A percentile compares a stretch with the other conserved stretches of the same genome.
phyloP scores from a whole-genome alignment of 805 yeast genomes.

The Yarrowia phangngaensis region DNA sequence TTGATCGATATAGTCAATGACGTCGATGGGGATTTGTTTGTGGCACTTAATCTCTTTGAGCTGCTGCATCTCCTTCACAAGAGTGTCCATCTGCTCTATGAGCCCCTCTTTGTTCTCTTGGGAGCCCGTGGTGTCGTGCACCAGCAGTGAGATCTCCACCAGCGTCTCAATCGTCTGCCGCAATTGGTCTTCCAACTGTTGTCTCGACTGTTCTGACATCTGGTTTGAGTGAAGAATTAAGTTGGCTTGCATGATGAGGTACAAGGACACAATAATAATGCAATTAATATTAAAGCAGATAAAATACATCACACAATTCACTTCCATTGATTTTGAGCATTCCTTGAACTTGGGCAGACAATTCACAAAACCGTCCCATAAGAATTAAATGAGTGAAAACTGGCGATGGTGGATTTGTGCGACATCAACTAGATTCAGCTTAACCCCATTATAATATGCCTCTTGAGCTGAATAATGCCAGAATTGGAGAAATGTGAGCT shows the following conservation, averaged over 20 bases:
- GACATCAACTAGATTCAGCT: too few species aligned
- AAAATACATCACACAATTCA: too few species aligned
- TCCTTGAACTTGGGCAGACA: too few species aligned
- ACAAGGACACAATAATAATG: neutral
- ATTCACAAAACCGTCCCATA: too few species aligned
- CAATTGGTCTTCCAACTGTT: constrained; percentile 40
- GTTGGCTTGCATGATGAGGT: constrained; percentile 8
- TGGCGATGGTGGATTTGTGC: too few species aligned
- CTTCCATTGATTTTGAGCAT: too few species aligned
- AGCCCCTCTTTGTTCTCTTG: constrained; percentile 66
- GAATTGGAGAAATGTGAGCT: too few species aligned
- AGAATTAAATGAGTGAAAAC: too few species aligned
- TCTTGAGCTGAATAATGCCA: too few species aligned
- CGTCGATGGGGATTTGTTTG: constrained; percentile 59
- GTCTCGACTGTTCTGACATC: constrained; percentile 25
- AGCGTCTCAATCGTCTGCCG: constrained; percentile 69
- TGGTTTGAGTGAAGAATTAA: neutral
- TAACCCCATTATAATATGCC: too few species aligned
- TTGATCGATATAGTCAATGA: constrained; percentile 87
- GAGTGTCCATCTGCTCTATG: constrained; percentile 36
- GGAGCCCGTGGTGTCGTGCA: constrained; percentile 91
- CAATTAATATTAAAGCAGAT: too few species aligned
- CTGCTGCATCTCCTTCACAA: constrained; percentile 35
- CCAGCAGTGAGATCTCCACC: constrained; percentile 83
- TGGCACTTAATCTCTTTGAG: constrained; percentile 37